Base-by-base conservation (phyloP, 257 asterid species). In the Fraxinus quadrangulata region DNA sequence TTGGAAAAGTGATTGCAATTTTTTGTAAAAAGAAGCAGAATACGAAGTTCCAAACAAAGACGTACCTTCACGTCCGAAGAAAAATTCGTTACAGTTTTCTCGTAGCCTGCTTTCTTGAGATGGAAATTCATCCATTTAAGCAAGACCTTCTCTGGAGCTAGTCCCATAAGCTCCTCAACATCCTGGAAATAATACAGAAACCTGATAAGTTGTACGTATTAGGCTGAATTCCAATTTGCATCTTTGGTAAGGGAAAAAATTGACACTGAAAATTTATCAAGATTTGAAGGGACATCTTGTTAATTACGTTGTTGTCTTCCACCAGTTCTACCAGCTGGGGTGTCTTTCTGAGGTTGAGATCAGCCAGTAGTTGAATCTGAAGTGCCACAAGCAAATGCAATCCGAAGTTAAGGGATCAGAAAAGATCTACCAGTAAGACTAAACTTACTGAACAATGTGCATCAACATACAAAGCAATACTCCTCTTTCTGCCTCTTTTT, bases 51-150 rank as follows among this genome's bases (percentile, higher is more conserved):
- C 33, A 70, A 76, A 80, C 65, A 68, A 42, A 30, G 61, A 59
- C 54, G 59, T 84, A 95, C 99, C 96, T 95, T 95, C 86, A 95
- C 33, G 80, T 95, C 99, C 26, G 99, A 91, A 71, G 97, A 86
- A 88, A 95, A 95, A 85, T 95, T 95, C 72, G 97, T 19, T 66
- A 95, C 97, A 56, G 88, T 84, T 81, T 91, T 95, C 73, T 91
- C 77, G 87, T 92, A 95, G 77, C 99, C 99, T 4, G 89, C 97
- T 90, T 90, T 92, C 82, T 90, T 91, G 31, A 94, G 97, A 88
- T 92, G 99, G 86, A 94, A 94, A 86, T 94, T 94, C 99, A 91
- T 94, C 99, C 99, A 95, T 79, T 89, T 95, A 77, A 92, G 84
- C 63, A 95, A 91, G 74, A 95, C 81, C 80, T 95, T 95, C 85